phyloP scores from a whole-genome alignment of 2,329 filamentous ascomycete genomes.

The Botrytis byssoidea region DNA sequence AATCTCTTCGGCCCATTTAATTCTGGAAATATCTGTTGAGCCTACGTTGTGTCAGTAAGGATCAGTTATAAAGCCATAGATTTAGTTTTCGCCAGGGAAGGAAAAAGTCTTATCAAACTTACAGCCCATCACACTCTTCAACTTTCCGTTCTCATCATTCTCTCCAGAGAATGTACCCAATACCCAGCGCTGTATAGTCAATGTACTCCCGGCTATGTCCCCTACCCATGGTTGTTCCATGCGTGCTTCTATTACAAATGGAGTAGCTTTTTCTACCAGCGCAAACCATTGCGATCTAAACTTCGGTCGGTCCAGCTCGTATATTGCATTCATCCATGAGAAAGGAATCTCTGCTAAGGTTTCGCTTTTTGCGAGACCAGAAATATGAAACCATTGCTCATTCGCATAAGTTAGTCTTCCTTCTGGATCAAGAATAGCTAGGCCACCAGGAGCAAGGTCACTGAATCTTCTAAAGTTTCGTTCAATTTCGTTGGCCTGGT shows the following conservation, averaged over 20 bases:
- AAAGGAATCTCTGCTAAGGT: neutral
- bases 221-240: slow-evolving; percentile 43
- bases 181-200: slow-evolving; percentile 76
- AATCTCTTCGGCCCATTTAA: slow-evolving; percentile 59
- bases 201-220: slow-evolving; percentile 53
- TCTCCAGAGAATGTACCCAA: slow-evolving; percentile 75
- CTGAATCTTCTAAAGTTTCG: slow-evolving; percentile 78
- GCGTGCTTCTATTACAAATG: slow-evolving; percentile 20
- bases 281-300: slow-evolving; percentile 21
- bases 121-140: slow-evolving; percentile 71
- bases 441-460: slow-evolving; percentile 68
- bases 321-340: slow-evolving; percentile 17
- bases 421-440: slow-evolving; percentile 23
- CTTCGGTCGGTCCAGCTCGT: slow-evolving; percentile 12
- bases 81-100: neutral
- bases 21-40: slow-evolving; percentile 79
- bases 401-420: slow-evolving; percentile 22
- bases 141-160: slow-evolving; percentile 57
- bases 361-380: slow-evolving; percentile 7
- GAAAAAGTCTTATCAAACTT: neutral
- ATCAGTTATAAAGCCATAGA: slow-evolving; percentile 33
- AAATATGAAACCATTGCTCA: slow-evolving; percentile 22
- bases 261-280: slow-evolving; percentile 6
- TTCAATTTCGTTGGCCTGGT: slow-evolving; percentile 64
- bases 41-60: slow-evolving; percentile 46